A percentile compares a stretch with the other conserved stretches of the same genome.
phyloP scores from a whole-genome alignment of 139 green algal genomes.

The Edaphochlamys debaryana region DNA sequence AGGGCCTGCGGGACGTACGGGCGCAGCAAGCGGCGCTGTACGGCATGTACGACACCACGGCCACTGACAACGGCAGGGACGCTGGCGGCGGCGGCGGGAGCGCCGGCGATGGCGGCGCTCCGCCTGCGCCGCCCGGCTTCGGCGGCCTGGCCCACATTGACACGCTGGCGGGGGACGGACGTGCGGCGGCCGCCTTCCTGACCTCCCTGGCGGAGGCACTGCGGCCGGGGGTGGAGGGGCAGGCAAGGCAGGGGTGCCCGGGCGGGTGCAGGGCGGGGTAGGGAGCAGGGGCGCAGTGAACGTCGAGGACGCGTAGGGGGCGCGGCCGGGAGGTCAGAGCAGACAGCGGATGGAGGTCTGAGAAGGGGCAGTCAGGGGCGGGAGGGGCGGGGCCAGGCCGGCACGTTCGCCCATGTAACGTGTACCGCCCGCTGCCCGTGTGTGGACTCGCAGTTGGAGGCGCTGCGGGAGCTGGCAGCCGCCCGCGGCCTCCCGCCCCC shows the following conservation, averaged over 20 bases:
- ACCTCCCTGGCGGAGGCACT: slow-evolving; percentile 24
- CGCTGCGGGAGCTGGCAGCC: not conserved
- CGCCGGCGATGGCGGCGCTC: not conserved
- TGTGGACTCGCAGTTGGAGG: too few relatives aligned
- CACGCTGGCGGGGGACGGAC: slow-evolving; percentile 4
- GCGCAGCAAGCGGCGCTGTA: slow-evolving; percentile 22
- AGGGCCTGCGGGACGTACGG: slow-evolving; percentile 11
- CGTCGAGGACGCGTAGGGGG: too few relatives aligned
- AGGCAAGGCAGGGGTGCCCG: too few relatives aligned
- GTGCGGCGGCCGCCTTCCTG: slow-evolving; percentile 8
- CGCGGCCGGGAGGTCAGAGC: too few relatives aligned
- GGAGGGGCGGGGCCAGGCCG: too few relatives aligned
- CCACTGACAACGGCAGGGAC: not conserved
- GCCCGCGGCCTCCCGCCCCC: not conserved
- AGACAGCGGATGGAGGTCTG: too few relatives aligned
- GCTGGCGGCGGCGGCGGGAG: not conserved
- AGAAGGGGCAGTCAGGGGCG: too few relatives aligned
- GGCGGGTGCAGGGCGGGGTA: too few relatives aligned
- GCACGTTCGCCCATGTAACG: too few relatives aligned
- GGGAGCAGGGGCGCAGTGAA: too few relatives aligned
- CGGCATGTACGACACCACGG: not conserved
- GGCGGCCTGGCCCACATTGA: slow-evolving; percentile 6
- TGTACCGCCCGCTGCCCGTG: too few relatives aligned
- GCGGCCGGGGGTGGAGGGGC: not conserved
- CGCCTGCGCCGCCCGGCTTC: not conserved